phyloP scores from a whole-genome alignment of 2,329 filamentous ascomycete species.

The Lachnellula subtilissima region DNA sequence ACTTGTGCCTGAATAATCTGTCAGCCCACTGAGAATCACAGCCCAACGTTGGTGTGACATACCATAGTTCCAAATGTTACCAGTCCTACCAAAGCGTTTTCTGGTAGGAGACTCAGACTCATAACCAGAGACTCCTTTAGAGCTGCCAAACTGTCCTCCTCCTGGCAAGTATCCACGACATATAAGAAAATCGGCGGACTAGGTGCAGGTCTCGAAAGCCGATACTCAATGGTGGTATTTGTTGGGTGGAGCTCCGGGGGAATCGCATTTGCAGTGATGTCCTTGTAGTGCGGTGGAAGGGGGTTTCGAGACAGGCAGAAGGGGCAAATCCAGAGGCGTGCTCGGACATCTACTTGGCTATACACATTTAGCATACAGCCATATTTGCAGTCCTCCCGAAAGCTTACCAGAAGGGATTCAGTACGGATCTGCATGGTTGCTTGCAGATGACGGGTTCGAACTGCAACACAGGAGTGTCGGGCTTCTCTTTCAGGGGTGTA shows the following conservation, averaged over 20 bases:
- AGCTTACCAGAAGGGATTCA: conserved; percentile 92
- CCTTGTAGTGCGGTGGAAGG: conserved; percentile 81
- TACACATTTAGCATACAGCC: conserved; percentile 20
- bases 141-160: conserved; percentile 77
- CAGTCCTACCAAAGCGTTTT: conserved; percentile 75
- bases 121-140: conserved; percentile 83
- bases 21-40: neutral
- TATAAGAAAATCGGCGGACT: conserved; percentile 82
- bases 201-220: conserved; percentile 75
- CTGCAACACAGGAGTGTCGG: conserved; percentile 80
- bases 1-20: conserved; percentile 69
- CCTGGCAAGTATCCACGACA: conserved; percentile 83
- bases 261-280: conserved; percentile 78
- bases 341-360: conserved; percentile 79
- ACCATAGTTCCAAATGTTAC: conserved; percentile 94
- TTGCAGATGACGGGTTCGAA: conserved; percentile 98
- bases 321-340: conserved; percentile 82
- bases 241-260: conserved; percentile 75
- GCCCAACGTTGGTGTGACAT: conserved; percentile 29
- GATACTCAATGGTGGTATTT: conserved; percentile 88
- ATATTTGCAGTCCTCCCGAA: neutral
- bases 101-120: conserved; percentile 76
- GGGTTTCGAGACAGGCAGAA: conserved; percentile 82
- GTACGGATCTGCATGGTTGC: conserved; percentile 85
- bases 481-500: conserved; percentile 92